Evolutionary conservation across 768 basidiomycete species (phyloP), one percentile per base, ranked within the genome.

Genomic region (Kwoniella dejecticola): DNA sequence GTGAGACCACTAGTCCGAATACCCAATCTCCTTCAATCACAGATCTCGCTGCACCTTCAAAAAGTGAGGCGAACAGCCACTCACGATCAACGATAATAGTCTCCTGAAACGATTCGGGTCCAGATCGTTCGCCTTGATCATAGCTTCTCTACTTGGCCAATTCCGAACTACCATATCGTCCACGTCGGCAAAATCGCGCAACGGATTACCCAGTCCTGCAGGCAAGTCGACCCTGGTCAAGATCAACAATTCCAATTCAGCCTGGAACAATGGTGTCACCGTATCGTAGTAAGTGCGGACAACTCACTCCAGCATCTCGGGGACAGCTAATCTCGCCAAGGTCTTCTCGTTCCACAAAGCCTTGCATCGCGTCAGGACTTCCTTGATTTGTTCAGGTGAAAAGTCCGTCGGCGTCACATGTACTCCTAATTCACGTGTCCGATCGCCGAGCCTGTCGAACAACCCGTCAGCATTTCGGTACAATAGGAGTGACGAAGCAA

Each of bases 241-340:
- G 13, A 6, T n/a, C n/a, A n/a, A n/a, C n/a, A n/a, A n/a, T n/a
- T n/a, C n/a, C n/a, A n/a, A n/a, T n/a, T n/a, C n/a, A n/a, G n/a
- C n/a, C n/a, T n/a, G n/a, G n/a, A n/a, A n/a, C n/a, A n/a, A 17
- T 45, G 38, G 50, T 56, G 53, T 59, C 46, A n/a, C n/a, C n/a
- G n/a, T n/a, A n/a, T n/a, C n/a, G n/a, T n/a, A 41, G 13, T 21
- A 15, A 50, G 33, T 7, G 7, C 7, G 7, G 7, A 31, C 4
- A 21, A 62, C 72, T 60, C 57, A 77, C 75, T 77, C 75, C 12
- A 77, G 55, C 73, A 77, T 72, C 46, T 77, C 75, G 27, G 75
- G 75, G 4, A 77, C 72, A 27, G 75, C 75, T 48, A 77, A 40
- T 33, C 75, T 45, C 2, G 73, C 67, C 12, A 77, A 48, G 29